Evolutionary conservation across 2,329 filamentous ascomycete genomes (phyloP).

Genomic region (Monosporascus sp.): DNA sequence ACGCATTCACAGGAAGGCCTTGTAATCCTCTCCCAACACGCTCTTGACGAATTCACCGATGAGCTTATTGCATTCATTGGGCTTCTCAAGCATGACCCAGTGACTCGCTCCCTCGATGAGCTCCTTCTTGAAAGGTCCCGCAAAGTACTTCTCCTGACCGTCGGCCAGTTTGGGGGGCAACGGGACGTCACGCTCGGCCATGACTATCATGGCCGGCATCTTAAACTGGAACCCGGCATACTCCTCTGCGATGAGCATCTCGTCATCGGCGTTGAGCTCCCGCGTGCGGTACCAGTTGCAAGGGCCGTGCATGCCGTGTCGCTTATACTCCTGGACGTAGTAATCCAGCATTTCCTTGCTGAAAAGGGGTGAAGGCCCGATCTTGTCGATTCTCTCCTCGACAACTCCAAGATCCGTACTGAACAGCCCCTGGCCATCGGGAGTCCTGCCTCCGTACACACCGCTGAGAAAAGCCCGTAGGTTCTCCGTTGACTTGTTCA

Average conservation of each 20-base stretch:
- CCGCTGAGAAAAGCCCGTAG: constrained; percentile 66
- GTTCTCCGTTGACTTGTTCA: constrained; percentile 46
- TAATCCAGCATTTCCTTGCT: constrained; percentile 67
- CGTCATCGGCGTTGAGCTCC: constrained; percentile 71
- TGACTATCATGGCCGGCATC: constrained; percentile 69
- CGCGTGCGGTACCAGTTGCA: constrained; percentile 84
- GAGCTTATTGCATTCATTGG: constrained; percentile 63
- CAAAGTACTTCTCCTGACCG: constrained; percentile 65
- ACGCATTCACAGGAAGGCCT: constrained; percentile 31
- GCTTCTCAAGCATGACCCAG: constrained; percentile 76
- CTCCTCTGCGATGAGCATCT: constrained; percentile 55
- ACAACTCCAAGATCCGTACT: constrained; percentile 55
- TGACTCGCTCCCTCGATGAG: constrained; percentile 60
- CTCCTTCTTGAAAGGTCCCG: constrained; percentile 53
- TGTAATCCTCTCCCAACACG: constrained; percentile 33
- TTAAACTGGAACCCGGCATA: constrained; percentile 54
- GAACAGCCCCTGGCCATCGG: constrained; percentile 53
- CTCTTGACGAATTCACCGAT: constrained; percentile 63
- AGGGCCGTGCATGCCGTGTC: constrained; percentile 70
- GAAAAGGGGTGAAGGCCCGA: constrained; percentile 56
- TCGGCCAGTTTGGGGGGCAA: constrained; percentile 66
- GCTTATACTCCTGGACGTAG: constrained; percentile 68
- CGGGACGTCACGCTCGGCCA: constrained; percentile 64
- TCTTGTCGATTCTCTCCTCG: constrained; percentile 54
- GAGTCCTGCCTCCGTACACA: constrained; percentile 62